phyloP scores from a whole-genome alignment of 345 rosid genomes.

The Citrus trifoliata region DNA sequence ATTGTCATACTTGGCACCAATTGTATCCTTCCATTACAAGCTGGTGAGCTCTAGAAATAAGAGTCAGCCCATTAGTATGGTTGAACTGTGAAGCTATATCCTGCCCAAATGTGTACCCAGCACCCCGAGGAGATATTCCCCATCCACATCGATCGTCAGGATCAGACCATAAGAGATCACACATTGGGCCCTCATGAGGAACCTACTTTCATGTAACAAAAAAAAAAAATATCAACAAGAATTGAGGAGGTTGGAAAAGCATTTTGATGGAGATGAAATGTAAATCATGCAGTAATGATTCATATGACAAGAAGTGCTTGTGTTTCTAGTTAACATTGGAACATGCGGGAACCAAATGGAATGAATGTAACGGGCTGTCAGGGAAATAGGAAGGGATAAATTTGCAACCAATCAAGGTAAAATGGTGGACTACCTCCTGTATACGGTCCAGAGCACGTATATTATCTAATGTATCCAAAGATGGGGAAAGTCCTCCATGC shows the following conservation, averaged over 20 bases:
- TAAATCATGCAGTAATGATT: background rate
- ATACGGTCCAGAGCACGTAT: slow-evolving; percentile 82
- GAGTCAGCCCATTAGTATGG: slow-evolving; percentile 69
- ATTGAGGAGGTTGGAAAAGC: background rate
- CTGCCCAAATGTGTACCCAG: slow-evolving; percentile 62
- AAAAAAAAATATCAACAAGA: background rate
- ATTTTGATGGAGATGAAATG: background rate
- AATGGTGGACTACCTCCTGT: slow-evolving; percentile 58
- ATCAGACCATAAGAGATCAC: slow-evolving; percentile 82
- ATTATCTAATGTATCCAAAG: slow-evolving; percentile 80
- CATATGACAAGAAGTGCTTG: background rate
- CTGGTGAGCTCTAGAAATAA: slow-evolving; percentile 86
- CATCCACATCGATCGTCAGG: slow-evolving; percentile 60
- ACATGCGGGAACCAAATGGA: background rate
- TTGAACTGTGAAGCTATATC: slow-evolving; percentile 73
- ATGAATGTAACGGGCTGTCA: background rate
- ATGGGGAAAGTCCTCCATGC: slow-evolving; percentile 91
- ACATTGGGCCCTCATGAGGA: slow-evolving; percentile 87
- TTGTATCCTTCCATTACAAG: slow-evolving; percentile 92
- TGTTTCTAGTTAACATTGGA: background rate
- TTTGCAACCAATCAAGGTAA: background rate
- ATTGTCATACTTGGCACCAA: slow-evolving; percentile 68
- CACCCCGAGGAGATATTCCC: slow-evolving; percentile 62
- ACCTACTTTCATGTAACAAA: slow-evolving; percentile 33
- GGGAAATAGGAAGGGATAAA: background rate